Evolutionary conservation across 495 filamentous ascomycete genomes (phyloP).

Genomic region (Bacidia gigantensis): DNA sequence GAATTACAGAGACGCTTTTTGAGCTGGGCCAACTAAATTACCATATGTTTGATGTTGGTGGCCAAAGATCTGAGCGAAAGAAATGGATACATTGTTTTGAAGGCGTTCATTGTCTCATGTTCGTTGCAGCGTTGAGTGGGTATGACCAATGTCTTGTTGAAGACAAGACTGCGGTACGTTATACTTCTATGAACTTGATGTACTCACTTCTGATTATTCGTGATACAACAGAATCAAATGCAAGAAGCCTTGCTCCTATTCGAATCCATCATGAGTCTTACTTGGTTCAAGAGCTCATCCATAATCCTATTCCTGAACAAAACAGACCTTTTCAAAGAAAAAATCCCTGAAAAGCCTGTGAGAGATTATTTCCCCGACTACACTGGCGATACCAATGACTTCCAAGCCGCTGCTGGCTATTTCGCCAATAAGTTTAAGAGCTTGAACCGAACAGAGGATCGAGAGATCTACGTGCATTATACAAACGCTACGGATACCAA

Average conservation of each 20-base stretch:
- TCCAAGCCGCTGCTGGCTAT: conserved; percentile 57
- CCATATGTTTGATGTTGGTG: conserved; percentile 97
- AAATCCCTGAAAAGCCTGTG: conserved; percentile 68
- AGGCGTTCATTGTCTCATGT: conserved; percentile 84
- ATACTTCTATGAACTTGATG: not conserved
- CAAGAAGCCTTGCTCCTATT: conserved; percentile 97
- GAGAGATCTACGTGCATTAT: conserved; percentile 87
- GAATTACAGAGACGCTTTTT: conserved; percentile 94
- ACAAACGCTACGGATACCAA: conserved; percentile 95
- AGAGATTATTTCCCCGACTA: conserved; percentile 91
- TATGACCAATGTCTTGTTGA: conserved; percentile 96
- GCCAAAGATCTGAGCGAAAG: conserved; percentile 93
- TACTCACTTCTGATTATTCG: not conserved
- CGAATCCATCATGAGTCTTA: conserved; percentile 91
- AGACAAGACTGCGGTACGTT: conserved; percentile 87
- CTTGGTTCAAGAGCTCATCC: conserved; percentile 92
- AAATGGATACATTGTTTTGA: conserved; percentile 99
- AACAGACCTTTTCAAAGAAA: conserved; percentile 92
- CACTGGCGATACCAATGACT: conserved; percentile 41
- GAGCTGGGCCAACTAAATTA: conserved; percentile 91
- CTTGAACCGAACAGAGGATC: conserved; percentile 69
- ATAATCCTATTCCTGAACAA: conserved; percentile 99
- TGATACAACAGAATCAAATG: conserved; percentile 85
- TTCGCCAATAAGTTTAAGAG: conserved; percentile 83
- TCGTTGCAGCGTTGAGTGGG: conserved; percentile 89